Evolutionary conservation across 345 rosid species (phyloP), one percentile per base, ranked within the genome.

Genomic region (Aquilaria sinensis): DNA sequence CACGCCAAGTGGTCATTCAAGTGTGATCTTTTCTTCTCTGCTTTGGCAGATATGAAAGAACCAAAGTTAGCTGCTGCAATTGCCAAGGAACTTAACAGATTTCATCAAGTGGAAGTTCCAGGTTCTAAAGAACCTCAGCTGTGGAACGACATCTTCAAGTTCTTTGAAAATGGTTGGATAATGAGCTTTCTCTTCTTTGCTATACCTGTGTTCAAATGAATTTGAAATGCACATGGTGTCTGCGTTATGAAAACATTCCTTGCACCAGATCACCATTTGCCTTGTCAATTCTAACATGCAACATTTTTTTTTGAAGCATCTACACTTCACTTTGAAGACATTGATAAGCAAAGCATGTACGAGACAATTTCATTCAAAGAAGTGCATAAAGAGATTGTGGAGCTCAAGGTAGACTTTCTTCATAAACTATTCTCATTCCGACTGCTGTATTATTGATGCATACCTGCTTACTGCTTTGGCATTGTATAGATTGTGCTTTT

Each of bases 101-200:
- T 90, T 79, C 97, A 94, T 76, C 68, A 74, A 69, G 95, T 88
- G 66, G 85, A 86, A 63, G 80, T 94, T 67, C 92, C 99, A 11
- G 95, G 97, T 48, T 82, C 88, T 70, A 83, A 83, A 75, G 99
- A 88, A 69, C 95, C 99, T 72, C 96, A 94, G 71, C 79, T 90
- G 15, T 94, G 97, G 97, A 74, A 75, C 72, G 99, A 90, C 51
- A 75, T 94, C 60, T 79, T 82, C 71, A 90, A 82, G 83, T 90
- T 94, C 72, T 88, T 73, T 67, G 96, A 82, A 69, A 94, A 78
- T 74, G 97, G 99, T 90, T 50, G 56, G 59, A 41, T 14, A 47
- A 34, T 3, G 46, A 31, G 53, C 45, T 55, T 60, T 56, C 59
- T 58, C 45, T 47, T 13, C 50, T 15, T 43, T 29, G 13, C 56